These are phyloP conservation scores for Aspergillus alliaceus DNA, from an alignment of 2,329 filamentous ascomycete genomes.

Conservation along the genomic window DNA sequence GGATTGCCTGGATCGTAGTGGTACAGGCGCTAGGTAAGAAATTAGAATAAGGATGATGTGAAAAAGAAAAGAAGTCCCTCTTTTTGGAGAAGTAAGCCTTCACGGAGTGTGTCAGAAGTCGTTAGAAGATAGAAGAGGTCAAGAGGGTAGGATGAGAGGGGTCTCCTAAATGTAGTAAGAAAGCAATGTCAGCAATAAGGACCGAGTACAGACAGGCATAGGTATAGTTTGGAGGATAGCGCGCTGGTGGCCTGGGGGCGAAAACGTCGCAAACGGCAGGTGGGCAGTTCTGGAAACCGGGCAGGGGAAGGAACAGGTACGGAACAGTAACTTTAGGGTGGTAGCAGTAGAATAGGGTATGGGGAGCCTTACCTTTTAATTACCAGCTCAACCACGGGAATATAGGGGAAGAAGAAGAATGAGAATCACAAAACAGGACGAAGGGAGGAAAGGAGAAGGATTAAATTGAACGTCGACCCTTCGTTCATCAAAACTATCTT, in stretches of 20 bases:
- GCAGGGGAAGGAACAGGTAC: not conserved
- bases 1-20: conserved; percentile 1
- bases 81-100: not conserved
- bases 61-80: not conserved
- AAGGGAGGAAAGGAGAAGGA: not conserved
- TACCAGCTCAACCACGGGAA: not conserved
- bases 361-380: not conserved
- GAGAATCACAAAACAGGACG: not conserved
- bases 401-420: not conserved
- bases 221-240: no score
- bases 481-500: not conserved
- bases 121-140: not conserved
- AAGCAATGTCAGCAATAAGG: conserved; percentile 1
- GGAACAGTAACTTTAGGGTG: not conserved
- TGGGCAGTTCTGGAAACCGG: not conserved
- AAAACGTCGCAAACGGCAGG: conserved; percentile 4
- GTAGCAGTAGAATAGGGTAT: not conserved
- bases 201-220: not conserved
- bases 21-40: conserved; percentile 1
- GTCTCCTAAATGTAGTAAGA: not conserved
- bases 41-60: conserved; percentile 3
- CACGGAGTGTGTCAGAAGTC: not conserved
- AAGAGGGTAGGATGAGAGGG: not conserved
- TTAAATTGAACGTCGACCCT: not conserved
- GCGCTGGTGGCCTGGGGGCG: not conserved